Evolutionary conservation across 2,329 filamentous ascomycete genomes (phyloP).

Genomic region (Monosporascus sp.): DNA sequence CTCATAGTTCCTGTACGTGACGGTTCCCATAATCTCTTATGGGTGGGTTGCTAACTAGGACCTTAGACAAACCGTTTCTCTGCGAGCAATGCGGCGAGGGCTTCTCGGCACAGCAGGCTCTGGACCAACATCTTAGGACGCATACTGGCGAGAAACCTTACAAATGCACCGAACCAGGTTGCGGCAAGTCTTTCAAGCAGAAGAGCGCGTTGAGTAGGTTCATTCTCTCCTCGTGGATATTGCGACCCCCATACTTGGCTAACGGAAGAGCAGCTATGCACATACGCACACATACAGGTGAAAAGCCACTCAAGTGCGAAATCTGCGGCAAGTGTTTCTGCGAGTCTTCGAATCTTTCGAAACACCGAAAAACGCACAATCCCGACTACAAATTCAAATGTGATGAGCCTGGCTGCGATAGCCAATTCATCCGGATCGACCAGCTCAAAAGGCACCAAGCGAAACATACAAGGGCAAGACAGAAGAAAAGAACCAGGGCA

Average conservation of each 20-base stretch:
- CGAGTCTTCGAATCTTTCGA: conserved; percentile 62
- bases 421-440: conserved; percentile 54
- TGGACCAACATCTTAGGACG: conserved; percentile 61
- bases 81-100: conserved; percentile 50
- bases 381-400: conserved; percentile 47
- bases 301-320: conserved; percentile 56
- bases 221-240: background rate
- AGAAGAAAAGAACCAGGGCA: conserved; percentile 16
- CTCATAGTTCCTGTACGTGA: conserved; percentile 26
- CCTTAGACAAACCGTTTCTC: conserved; percentile 51
- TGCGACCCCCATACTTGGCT: conserved; percentile 3
- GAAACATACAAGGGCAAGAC: conserved; percentile 34
- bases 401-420: conserved; percentile 40
- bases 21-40: background rate
- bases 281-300: conserved; percentile 58
- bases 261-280: conserved; percentile 52
- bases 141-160: conserved; percentile 63
- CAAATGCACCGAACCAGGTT: conserved; percentile 44
- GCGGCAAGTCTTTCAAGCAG: conserved; percentile 57
- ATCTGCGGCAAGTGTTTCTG: conserved; percentile 55
- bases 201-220: conserved; percentile 60
- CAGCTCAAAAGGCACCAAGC: conserved; percentile 45
- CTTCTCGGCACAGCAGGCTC: conserved; percentile 62
- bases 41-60: conserved; percentile 12
- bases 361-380: conserved; percentile 58